These are phyloP conservation scores for Panicum hallii DNA, from an alignment of 202 grass and related monocot species.

Conservation along the genomic window DNA sequence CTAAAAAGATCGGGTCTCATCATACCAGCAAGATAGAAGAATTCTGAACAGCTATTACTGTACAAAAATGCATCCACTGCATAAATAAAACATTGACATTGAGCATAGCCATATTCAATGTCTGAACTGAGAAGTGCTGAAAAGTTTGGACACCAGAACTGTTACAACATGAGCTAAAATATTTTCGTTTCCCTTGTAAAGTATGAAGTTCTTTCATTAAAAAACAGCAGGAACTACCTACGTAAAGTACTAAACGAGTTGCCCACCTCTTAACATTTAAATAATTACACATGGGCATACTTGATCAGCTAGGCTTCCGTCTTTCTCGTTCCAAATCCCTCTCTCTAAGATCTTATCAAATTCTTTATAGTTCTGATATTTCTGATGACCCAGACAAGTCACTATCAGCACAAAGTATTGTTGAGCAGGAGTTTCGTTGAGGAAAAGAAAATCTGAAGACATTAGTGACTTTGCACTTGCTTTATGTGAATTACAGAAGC, in stretches of 20 bases:
- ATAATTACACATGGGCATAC: constrained; percentile 12
- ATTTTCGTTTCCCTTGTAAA: constrained; percentile 1
- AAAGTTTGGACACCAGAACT: background rate
- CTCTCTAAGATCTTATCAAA: background rate
- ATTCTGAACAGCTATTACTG: constrained; percentile 8
- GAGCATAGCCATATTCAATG: background rate
- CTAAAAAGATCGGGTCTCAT: background rate
- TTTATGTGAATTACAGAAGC: background rate
- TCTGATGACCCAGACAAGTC: constrained; percentile 7
- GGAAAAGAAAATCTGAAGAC: background rate
- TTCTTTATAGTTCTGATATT: background rate
- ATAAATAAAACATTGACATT: background rate
- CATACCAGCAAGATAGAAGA: background rate
- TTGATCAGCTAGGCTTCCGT: background rate
- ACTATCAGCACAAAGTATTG: background rate
- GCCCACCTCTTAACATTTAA: background rate
- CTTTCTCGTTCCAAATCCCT: constrained; percentile 1
- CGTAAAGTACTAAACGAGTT: constrained; percentile 29
- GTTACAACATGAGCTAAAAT: background rate
- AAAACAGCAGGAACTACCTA: background rate
- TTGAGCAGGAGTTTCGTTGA: background rate
- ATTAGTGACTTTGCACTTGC: background rate
- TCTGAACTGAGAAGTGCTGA: background rate
- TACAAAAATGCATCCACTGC: constrained; percentile 17
- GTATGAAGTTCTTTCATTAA: background rate